phyloP scores from a whole-genome alignment of 345 rosid genomes.

The Rhodamnia argentea region DNA sequence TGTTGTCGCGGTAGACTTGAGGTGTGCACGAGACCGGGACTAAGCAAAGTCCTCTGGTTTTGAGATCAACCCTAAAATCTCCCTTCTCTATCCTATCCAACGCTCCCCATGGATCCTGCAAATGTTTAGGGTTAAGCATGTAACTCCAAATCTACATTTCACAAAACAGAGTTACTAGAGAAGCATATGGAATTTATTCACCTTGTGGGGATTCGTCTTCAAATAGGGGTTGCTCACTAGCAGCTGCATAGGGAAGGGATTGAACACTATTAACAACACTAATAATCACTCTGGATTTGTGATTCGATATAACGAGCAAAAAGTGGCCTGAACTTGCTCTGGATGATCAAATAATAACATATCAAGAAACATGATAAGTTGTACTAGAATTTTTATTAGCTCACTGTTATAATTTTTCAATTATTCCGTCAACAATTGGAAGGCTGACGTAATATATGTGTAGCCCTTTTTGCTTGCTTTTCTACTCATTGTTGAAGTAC shows the following conservation, averaged over 20 bases:
- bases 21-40: constrained; percentile 68
- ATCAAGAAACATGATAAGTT: neutral
- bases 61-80: constrained; percentile 41
- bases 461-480: neutral
- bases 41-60: constrained; percentile 76
- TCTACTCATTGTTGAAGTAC: neutral
- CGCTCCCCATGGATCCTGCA: constrained; percentile 70
- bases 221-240: constrained; percentile 67
- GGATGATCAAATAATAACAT: neutral
- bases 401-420: neutral
- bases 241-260: constrained; percentile 19
- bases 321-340: neutral
- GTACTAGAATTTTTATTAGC: neutral
- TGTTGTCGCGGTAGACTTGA: constrained; percentile 46
- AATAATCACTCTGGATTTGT: neutral
- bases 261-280: neutral
- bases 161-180: neutral
- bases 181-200: constrained; percentile 1
- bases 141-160: neutral
- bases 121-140: neutral
- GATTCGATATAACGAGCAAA: neutral
- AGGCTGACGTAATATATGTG: neutral
- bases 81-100: constrained; percentile 51
- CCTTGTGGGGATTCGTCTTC: constrained; percentile 62
- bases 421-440: neutral